These are phyloP conservation scores for Fusarium algeriense DNA, from an alignment of 2,329 filamentous ascomycete genomes.

Conservation along the genomic window DNA sequence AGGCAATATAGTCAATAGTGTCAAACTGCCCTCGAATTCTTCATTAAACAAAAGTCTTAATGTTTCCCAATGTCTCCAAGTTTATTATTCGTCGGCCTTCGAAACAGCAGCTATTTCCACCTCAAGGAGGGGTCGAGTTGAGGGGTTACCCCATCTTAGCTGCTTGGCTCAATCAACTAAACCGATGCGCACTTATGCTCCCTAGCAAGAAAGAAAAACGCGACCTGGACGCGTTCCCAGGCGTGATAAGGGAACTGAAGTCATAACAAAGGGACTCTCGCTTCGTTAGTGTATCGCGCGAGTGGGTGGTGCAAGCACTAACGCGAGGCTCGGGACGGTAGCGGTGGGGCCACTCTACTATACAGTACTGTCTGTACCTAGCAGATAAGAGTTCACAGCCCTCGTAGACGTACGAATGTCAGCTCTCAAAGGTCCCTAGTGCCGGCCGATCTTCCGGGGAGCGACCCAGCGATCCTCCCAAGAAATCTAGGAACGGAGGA, in stretches of 20 bases:
- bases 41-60: conserved; percentile 20
- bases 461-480: conserved; percentile 33
- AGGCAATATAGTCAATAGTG: conserved; percentile 20
- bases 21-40: conserved; percentile 23
- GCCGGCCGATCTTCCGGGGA: conserved; percentile 40
- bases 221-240: conserved; percentile 17
- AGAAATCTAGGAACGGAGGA: conserved; percentile 31
- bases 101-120: neutral
- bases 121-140: conserved; percentile 18
- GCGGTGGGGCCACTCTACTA: conserved; percentile 16
- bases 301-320: conserved; percentile 12
- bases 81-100: neutral
- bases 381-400: conserved; percentile 23
- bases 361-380: too few species aligned
- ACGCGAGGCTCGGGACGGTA: conserved; percentile 26
- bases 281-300: conserved; percentile 23
- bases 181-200: neutral
- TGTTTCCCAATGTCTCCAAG: conserved; percentile 33
- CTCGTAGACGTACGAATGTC: conserved; percentile 10
- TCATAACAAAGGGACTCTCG: conserved; percentile 39
- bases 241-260: conserved; percentile 26
- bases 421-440: conserved; percentile 13
- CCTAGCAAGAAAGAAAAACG: conserved; percentile 16
- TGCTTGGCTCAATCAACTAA: conserved; percentile 3
- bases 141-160: conserved; percentile 19